Percentiles rank a stretch among this genome's conserved stretches.
These are phyloP conservation scores for Lipomyces sp. DNA, from an alignment of 805 yeast genomes.

Conservation along the genomic window DNA sequence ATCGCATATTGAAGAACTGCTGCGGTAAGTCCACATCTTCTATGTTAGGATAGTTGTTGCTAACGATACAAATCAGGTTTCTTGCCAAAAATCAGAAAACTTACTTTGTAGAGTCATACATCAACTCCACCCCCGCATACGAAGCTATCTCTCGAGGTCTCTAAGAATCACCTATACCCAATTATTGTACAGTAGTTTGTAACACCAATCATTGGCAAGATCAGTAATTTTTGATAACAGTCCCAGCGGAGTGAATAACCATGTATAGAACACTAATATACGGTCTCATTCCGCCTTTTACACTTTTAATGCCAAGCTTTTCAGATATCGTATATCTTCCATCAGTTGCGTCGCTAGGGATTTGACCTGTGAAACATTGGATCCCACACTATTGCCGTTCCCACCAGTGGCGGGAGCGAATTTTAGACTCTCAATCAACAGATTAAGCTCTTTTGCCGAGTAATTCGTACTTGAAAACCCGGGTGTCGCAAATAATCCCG, in stretches of 20 bases:
- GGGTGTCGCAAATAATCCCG: conserved; percentile 11
- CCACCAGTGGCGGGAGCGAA: conserved; percentile 8
- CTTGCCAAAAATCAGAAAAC: conserved; percentile 52
- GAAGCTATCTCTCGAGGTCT: conserved; percentile 56
- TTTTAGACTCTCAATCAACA: conserved; percentile 17
- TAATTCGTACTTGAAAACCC: conserved; percentile 19
- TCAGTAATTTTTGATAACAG: background rate
- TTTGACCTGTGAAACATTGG: conserved; percentile 14
- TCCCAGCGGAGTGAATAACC: background rate
- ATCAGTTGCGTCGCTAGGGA: conserved; percentile 18
- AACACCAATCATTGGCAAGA: background rate
- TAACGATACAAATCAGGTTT: conserved; percentile 24
- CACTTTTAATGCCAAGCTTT: conserved; percentile 31
- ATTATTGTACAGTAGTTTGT: background rate
- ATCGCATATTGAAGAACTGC: conserved; percentile 58
- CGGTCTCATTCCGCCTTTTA: background rate
- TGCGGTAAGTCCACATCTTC: conserved; percentile 47
- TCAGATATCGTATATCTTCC: conserved; percentile 33
- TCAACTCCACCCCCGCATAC: conserved; percentile 57
- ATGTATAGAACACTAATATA: background rate
- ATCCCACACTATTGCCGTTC: conserved; percentile 8
- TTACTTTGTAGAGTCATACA: conserved; percentile 52
- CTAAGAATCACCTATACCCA: conserved; percentile 5
- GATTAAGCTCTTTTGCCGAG: conserved; percentile 27
- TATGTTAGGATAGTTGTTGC: background rate